These are phyloP conservation scores for Garcia nutans DNA, from an alignment of 345 rosid genomes.

Conservation along the genomic window DNA sequence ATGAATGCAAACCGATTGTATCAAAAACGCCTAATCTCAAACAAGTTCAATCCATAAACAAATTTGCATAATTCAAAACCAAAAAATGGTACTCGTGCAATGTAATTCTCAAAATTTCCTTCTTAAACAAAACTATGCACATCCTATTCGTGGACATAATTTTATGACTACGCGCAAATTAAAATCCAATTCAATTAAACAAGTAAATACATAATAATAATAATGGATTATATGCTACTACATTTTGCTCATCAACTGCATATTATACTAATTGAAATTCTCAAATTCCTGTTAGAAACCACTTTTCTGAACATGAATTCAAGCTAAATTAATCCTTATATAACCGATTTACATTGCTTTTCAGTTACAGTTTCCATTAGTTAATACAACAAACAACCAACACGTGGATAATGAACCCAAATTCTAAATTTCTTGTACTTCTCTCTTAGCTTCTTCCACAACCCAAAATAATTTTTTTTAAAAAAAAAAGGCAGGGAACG, in stretches of 20 bases:
- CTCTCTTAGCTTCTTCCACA: too few relatives aligned
- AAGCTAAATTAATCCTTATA: background rate
- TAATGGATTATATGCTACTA: too few relatives aligned
- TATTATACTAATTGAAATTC: background rate
- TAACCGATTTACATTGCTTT: background rate
- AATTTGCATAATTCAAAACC: background rate
- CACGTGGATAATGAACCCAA: constrained; percentile 3
- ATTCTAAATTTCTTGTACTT: background rate
- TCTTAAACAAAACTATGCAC: background rate
- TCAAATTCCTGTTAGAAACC: too few relatives aligned
- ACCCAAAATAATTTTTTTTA: background rate
- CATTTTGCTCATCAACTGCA: too few relatives aligned
- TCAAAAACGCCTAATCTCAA: too few relatives aligned
- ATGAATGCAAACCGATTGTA: too few relatives aligned
- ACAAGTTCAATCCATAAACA: background rate
- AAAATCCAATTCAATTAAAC: too few relatives aligned
- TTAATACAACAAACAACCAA: background rate
- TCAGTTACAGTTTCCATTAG: background rate
- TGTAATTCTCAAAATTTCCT: too few relatives aligned
- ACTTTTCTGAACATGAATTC: background rate
- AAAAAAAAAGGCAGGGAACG: background rate
- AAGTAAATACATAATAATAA: too few relatives aligned
- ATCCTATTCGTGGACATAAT: too few relatives aligned
- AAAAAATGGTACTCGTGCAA: too few relatives aligned
- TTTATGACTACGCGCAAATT: too few relatives aligned